Evolutionary conservation across 1,284 basidiomycete species (phyloP), one percentile per base, ranked within the genome.

Genomic region (Acaromyces ingoldii): DNA sequence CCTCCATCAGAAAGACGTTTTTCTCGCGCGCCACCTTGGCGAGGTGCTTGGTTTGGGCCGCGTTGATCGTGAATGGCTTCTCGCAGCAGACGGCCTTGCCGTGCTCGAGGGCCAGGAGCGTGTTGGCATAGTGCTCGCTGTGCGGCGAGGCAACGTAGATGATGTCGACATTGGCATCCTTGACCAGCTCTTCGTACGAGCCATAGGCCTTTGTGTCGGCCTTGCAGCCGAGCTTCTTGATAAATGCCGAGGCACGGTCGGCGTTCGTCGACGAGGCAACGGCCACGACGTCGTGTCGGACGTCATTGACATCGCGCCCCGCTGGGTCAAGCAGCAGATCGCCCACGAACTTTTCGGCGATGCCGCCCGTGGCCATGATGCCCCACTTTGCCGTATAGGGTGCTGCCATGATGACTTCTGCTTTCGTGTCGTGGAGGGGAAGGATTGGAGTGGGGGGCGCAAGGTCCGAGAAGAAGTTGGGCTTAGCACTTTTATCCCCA

Each of bases 61-160:
- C 77, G 53, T 78, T 80, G 43, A 80, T 76, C 3, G 76, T 76
- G 24, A 78, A 76, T 0, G 78, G 75, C 64, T 81, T 81, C 79
- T 71, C 68, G 29, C 67, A 69, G 31, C 54, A 82, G 19, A 93
- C 86, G 74, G 91, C 82, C 76, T 92, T 95, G 46, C 84, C 85
- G 1, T 85, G 86, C 51, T 83, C 81, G 56, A 92, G 82, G 6
- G 87, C 86, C 45, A 83, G 84, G 59, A 86, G 79, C 1, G 87
- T 83, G 65, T 89, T 88, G 53, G 80, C 78, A 72, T 89, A 89
- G 78, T 95, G 91, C 57, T 81, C 80, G 0, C 88, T 87, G 73
- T 93, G 89, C 4, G 90, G 91, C 1, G 91, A 91, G 21, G 88
- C 87, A 83, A 70, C 22, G 54, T 81, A 56, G 31, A 59, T 43